phyloP scores from a whole-genome alignment of 805 yeast genomes.

The Starmerella stigmatis region DNA sequence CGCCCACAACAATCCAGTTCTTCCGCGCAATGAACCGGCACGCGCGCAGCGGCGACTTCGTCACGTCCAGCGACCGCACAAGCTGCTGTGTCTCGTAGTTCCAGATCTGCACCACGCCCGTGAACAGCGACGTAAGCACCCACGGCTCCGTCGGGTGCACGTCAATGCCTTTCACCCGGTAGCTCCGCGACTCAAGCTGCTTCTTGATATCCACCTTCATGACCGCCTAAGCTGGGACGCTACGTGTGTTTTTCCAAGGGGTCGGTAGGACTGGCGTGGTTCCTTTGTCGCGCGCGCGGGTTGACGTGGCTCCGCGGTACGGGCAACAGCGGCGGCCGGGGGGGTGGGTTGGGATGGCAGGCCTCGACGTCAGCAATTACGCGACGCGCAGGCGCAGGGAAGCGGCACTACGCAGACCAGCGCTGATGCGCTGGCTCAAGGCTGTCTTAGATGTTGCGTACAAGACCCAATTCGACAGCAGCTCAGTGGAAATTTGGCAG shows the following conservation, averaged over 20 bases:
- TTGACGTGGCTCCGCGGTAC: conserved; percentile 8
- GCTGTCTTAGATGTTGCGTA: too few species aligned
- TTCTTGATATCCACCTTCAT: conserved; percentile 54
- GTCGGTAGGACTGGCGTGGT: conserved; percentile 1
- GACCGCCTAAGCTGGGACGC: neutral
- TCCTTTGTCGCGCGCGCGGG: conserved; percentile 3
- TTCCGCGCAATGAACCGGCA: conserved; percentile 92
- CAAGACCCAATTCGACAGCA: too few species aligned
- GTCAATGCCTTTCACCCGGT: conserved; percentile 95
- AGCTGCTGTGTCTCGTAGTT: conserved; percentile 76
- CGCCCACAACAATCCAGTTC: conserved; percentile 93
- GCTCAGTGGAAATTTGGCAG: too few species aligned
- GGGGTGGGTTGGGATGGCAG: neutral
- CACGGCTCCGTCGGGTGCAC: conserved; percentile 98
- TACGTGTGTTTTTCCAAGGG: conserved; percentile 1
- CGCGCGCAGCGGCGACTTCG: conserved; percentile 93
- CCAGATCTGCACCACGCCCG: conserved; percentile 89
- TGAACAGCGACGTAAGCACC: conserved; percentile 82
- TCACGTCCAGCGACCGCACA: conserved; percentile 83
- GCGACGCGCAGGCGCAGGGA: too few species aligned
- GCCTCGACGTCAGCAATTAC: neutral
- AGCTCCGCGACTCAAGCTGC: conserved; percentile 82
- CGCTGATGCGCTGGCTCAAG: too few species aligned
- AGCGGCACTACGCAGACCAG: too few species aligned
- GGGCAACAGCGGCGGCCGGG: too few species aligned